Evolutionary conservation across 495 filamentous ascomycete species (phyloP), one percentile per base, ranked within the genome.

Genomic region (Pseudomonodictys pantanalensis): DNA sequence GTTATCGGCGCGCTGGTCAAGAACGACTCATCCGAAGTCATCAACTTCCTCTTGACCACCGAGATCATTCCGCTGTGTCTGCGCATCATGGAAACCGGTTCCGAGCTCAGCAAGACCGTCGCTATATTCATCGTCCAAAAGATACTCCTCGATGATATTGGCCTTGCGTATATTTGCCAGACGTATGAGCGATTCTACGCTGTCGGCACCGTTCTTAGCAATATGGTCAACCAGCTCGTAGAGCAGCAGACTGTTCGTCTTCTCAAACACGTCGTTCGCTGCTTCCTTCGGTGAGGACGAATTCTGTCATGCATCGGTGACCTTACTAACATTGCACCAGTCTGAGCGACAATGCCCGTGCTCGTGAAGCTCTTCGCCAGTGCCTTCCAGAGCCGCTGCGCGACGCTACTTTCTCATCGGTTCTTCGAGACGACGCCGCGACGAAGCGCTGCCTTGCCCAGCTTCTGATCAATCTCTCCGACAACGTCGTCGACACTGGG

Each of bases 71-170:
- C 93, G 5, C 83, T 99, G 2, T 99, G 93, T 70, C 89, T 99
- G 24, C 85, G 93, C 29, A 97, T 99, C 69, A 99, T 99, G 93
- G 93, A 99, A 78, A 99, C 93, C 0, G 95, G 95, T 29, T 97
- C 93, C 0, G 93, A 99, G 71, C 79, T 99, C 42, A 96, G 91
- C 79, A 99, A 98, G 78, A 99, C 93, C 1, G 93, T 99, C 8
- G 93, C 93, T 32, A 99, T 99, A 61, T 99, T 99, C 77, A 99
- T 99, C 68, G 93, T 99, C n/a, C 93, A 99, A 77, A 99, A 99
- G 76, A 99, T 99, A 30, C 76, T 99, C 35, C 80, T 99, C 3
- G 93, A 99, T 69, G 93, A 99, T 65, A 89, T 93, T 70, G 93
- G 93, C n/a, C 79, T 99, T 57, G 90, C 89, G 35, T 99, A 99